Conservation (phyloP, 371 early-diverging fungal genomes). For the Actinomortierella ambigua region DNA sequence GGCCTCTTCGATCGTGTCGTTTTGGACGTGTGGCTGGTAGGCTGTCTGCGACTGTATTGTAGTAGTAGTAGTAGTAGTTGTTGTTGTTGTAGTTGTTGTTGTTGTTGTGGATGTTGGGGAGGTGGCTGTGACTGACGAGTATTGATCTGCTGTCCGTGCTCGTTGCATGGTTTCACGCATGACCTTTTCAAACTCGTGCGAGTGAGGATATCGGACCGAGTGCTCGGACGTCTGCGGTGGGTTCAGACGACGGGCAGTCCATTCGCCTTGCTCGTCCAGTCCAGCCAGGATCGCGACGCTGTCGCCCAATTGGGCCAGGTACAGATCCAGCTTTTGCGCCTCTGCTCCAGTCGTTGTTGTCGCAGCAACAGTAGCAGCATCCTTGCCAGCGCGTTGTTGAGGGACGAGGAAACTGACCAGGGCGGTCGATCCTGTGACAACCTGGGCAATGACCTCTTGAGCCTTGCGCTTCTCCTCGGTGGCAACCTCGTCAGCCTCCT, state of each 20-base stretch:
- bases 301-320: conserved; percentile 36
- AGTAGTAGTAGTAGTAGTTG: conserved; percentile 10
- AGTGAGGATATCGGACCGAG: conserved; percentile 34
- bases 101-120: conserved; percentile 1
- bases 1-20: not conserved
- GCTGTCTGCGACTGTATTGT: not conserved
- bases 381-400: conserved; percentile 5
- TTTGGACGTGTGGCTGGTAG: not conserved
- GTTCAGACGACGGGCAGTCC: conserved; percentile 30
- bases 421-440: conserved; percentile 40
- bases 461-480: conserved; percentile 27
- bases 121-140: not conserved
- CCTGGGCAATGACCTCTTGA: conserved; percentile 33
- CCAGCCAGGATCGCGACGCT: conserved; percentile 30
- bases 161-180: conserved; percentile 24
- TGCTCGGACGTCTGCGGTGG: conserved; percentile 38
- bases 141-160: conserved; percentile 16
- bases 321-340: conserved; percentile 14
- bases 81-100: not conserved
- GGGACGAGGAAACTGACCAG: conserved; percentile 36
- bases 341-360: not conserved
- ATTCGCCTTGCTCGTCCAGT: conserved; percentile 18
- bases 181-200: conserved; percentile 31
- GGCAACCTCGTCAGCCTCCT: conserved; percentile 10
- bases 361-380: not conserved